Evolutionary conservation across 768 basidiomycete species (phyloP), one percentile per base, ranked within the genome.

Genomic region (Rubroboletus pulcherrimus): DNA sequence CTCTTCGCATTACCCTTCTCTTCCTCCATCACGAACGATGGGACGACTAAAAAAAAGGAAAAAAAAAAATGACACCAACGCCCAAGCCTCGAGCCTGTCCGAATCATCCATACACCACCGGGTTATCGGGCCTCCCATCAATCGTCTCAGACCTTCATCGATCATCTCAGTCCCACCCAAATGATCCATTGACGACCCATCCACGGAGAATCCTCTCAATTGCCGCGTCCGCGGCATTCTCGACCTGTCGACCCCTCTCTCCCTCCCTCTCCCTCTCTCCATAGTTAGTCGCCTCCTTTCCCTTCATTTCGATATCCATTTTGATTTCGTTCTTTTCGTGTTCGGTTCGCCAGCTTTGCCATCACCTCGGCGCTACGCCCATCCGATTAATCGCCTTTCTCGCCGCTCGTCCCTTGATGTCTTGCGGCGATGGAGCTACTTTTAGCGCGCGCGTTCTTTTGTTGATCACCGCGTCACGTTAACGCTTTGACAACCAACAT

Each of bases 381-480:
- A 49, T 17, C 7, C 10, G 19, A 14, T 15, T 11, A 8, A 8
- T 35, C 44, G 6, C 58, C 48, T 12, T 54, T 49, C 29, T 4
- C 38, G n/a, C 45, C 31, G 47, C 26, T 49, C 57, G 52, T 50
- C 37, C 42, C 45, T 53, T 51, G 58, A 48, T 48, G n/a, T n/a
- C 49, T 34, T 24, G 42, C 40, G 58, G 57, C 45, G 45, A 48
- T 59, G 45, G 2, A 6, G 21, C 40, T 49, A 15, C 39, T 40
- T 47, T 40, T 51, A 26, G 44, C 51, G 24, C 37, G 24, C 42
- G 10, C 38, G 2, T 62, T 61, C 55, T 49, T 15, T 46, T 0
- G 12, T 40, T 55, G 59, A 58, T 65, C 61, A 60, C 61, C 48
- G 46, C 49, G 40, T 55, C 61, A 54, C 51, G 40, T 56, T 43